Evolutionary conservation across 306 rosid genomes (phyloP), one percentile per base, ranked within the genome.

Genomic region (Gillenia trifoliata): DNA sequence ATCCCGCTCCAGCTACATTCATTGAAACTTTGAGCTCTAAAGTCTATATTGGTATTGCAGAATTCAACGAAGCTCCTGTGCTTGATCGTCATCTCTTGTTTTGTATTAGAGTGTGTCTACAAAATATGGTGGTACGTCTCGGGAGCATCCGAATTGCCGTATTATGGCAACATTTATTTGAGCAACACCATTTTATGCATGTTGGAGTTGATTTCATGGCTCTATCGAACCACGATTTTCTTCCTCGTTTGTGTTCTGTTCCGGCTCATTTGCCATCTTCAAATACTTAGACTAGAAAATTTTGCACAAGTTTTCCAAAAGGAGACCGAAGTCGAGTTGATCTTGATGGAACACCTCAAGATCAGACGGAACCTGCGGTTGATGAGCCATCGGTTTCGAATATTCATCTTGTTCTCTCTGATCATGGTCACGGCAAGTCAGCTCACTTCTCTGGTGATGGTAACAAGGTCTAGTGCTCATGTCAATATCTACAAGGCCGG

Each of bases 121-220:
- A 94, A 91, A 79, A 80, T 94, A 59, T 94, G 98, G 97, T 94
- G 97, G 97, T 94, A 83, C 41, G 40, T 75, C 47, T 84, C 98
- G 49, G 98, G 97, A 79, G 79, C 81, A 54, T 62, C 83, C 2
- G 56, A 88, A 38, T 72, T 91, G 49, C 97, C 98, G 52, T 70
- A 88, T 80, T 88, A 85, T 62, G 96, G 94, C 17, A 77, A 88
- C 66, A 66, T 71, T 47, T 88, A 86, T 55, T 0, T 79, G 19
- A 88, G 97, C 74, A 71, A 77, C 90, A 85, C 76, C 67, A 70
- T 79, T 64, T 1, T 86, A 15, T 91, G 97, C 72, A 29, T 63
- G 11, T 75, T 93, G 81, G 97, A 93, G 80, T 70, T 91, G 19
- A 71, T 74, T 64, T 93, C 97, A 0, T 93, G 98, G 97, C 77